Base-by-base conservation (phyloP, 2,329 filamentous ascomycete species). In the Colletotrichum sp. region DNA sequence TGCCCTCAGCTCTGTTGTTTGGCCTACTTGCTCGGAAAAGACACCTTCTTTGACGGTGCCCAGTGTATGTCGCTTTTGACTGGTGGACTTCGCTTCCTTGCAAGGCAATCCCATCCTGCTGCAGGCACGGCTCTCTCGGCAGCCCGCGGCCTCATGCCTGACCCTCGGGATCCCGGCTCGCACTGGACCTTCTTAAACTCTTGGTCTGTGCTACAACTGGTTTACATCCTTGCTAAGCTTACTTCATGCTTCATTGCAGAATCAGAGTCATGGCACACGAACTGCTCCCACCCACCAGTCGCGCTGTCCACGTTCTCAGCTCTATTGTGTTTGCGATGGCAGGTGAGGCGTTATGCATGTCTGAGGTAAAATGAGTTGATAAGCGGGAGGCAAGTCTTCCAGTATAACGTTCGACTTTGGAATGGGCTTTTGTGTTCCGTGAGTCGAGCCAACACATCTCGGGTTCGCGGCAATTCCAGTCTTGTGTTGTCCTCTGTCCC, bases 351-450 rank as follows among this genome's bases (percentile, higher is more conserved):
- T 16, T 5, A 5, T 36, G 15, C 0, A 39, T 39, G 3, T 44
- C 9, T 4, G 18, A 44, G 18, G 9, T 44, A 0, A 44, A 44
- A 1, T 44, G 3, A 44, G 0, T n/a, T 44, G 39, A 4, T 0
- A 1, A 2, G 2, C 39, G 5, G 36, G 36, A 39, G 36, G 9
- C 39, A 49, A 49, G 39, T 21, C 18, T 44, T 12, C 18, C 36
- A 44, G 1, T 6, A 44, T 44, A 0, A 18, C 0, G 1, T 44
- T 44, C 1, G 0, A 49, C 0, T 24, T 52, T 0, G 10, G 12
- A 21, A 52, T 13, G 12, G 0, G 6, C 10, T 52, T 52, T 0
- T 52, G 10, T 13, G n/a, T 49, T 21, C 18, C 4, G n/a, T 52
- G 10, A 52, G 2, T 52, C 4, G 44, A 13, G 44, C 44, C n/a